These are phyloP conservation scores for Westerdykella ornata DNA, from an alignment of 2,329 filamentous ascomycete species.

Conservation along the genomic window DNA sequence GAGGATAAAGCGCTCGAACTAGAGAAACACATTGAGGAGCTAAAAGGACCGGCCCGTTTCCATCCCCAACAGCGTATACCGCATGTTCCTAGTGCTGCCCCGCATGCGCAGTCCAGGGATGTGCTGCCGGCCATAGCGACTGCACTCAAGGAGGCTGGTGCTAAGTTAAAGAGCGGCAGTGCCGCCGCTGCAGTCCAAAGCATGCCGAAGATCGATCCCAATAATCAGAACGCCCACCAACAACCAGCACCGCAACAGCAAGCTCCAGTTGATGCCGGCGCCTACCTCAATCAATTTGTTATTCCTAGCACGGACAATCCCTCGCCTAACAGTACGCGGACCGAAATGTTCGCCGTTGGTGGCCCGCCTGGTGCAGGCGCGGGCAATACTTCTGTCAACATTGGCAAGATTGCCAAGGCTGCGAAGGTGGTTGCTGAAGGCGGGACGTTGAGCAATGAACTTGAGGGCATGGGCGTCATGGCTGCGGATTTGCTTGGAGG, in stretches of 20 bases:
- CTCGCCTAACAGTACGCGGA: constrained; percentile 25
- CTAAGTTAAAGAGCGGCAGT: constrained; percentile 25
- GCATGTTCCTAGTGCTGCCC: constrained; percentile 7
- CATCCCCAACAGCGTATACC: constrained; percentile 21
- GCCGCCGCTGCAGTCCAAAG: constrained; percentile 11
- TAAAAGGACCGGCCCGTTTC: constrained; percentile 25
- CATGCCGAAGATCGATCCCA: constrained; percentile 22
- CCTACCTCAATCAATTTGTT: constrained; percentile 34
- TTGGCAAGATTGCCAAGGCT: constrained; percentile 29
- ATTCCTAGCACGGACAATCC: constrained; percentile 32
- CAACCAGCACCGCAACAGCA: constrained; percentile 19
- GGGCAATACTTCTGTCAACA: constrained; percentile 25
- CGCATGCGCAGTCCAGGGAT: constrained; percentile 21
- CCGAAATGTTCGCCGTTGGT: constrained; percentile 33
- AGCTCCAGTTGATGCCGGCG: constrained; percentile 29
- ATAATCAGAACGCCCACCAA: constrained; percentile 6
- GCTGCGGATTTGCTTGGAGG: constrained; percentile 29
- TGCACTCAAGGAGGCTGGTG: constrained; percentile 32
- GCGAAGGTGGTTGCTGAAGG: constrained; percentile 32
- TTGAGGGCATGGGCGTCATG: constrained; percentile 32
- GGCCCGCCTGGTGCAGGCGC: constrained; percentile 28
- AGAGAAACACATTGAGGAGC: constrained; percentile 46
- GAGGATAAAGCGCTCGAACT: constrained; percentile 65
- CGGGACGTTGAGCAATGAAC: constrained; percentile 24
- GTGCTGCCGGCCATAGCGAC: constrained; percentile 33